These are phyloP conservation scores for Prillingera fragicola DNA, from an alignment of 1,284 basidiomycete genomes.

Conservation along the genomic window DNA sequence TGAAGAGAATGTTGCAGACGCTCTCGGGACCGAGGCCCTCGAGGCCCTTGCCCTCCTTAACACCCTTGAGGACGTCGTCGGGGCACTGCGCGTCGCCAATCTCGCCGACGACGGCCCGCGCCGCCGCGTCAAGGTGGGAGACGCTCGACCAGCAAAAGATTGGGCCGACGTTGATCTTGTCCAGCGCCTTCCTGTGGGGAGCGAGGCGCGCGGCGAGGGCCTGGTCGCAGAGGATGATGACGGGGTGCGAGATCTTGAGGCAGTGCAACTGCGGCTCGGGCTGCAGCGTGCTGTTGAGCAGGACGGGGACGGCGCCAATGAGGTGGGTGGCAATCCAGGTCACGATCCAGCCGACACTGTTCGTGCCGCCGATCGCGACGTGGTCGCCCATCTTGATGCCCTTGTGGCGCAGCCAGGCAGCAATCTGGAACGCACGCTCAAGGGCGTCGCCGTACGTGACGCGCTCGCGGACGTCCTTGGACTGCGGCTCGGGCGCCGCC, in stretches of 20 bases:
- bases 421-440: constrained; percentile 19
- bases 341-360: constrained; percentile 34
- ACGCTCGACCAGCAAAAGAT: constrained; percentile 6
- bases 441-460: constrained; percentile 31
- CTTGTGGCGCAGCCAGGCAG: constrained; percentile 30
- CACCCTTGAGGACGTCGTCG: neutral
- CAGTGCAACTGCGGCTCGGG: constrained; percentile 18
- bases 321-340: constrained; percentile 34
- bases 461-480: constrained; percentile 9
- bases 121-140: neutral
- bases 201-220: constrained; percentile 24
- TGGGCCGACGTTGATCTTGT: neutral
- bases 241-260: constrained; percentile 22
- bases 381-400: constrained; percentile 29
- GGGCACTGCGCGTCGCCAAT: neutral
- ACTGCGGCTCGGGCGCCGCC: constrained; percentile 11
- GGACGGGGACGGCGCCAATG: constrained; percentile 36
- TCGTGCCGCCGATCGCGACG: constrained; percentile 37
- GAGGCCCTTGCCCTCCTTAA: neutral
- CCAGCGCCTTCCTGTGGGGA: constrained; percentile 4
- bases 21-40: constrained; percentile 28
- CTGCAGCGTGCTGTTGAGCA: constrained; percentile 34
- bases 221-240: constrained; percentile 28
- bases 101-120: neutral
- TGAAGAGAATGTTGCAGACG: constrained; percentile 35